These are phyloP conservation scores for Onygena corvina DNA, from an alignment of 2,329 filamentous ascomycete genomes.

Conservation along the genomic window DNA sequence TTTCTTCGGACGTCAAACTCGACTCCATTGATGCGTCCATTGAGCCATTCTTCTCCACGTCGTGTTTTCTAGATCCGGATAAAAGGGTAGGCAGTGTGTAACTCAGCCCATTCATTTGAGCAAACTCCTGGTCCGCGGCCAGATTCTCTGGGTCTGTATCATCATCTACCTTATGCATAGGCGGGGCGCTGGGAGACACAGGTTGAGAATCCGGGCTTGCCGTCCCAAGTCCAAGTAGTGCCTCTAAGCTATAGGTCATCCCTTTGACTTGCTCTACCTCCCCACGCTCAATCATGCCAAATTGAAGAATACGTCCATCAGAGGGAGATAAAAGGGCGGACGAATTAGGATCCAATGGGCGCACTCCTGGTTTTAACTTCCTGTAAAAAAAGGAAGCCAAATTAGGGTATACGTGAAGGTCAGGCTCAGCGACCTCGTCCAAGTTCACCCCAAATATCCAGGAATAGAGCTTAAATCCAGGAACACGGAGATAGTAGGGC, in stretches of 20 bases:
- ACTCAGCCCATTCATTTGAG: constrained; percentile 82
- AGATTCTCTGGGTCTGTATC: constrained; percentile 50
- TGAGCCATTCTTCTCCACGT: constrained; percentile 40
- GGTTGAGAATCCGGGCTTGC: constrained; percentile 34
- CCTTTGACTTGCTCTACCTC: constrained; percentile 98
- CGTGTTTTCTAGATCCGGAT: constrained; percentile 49
- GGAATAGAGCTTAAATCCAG: constrained; percentile 84
- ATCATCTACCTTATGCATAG: constrained; percentile 16
- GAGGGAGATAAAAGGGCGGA: constrained; percentile 76
- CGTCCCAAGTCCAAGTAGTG: constrained; percentile 59
- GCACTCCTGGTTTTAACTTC: constrained; percentile 73
- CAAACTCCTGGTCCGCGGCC: constrained; percentile 80
- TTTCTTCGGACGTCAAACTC: constrained; percentile 60
- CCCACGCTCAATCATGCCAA: constrained; percentile 78
- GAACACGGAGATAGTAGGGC: constrained; percentile 74
- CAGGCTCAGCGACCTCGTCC: constrained; percentile 73
- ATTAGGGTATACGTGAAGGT: constrained; percentile 83
- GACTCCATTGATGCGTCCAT: constrained; percentile 62
- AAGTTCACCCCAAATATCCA: constrained; percentile 86
- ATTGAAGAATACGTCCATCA: constrained; percentile 84
- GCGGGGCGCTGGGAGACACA: constrained; percentile 25
- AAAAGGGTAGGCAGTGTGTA: constrained; percentile 85
- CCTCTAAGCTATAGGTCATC: constrained; percentile 93
- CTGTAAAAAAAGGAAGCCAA: constrained; percentile 96
- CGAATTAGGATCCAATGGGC: constrained; percentile 70